A percentile compares a stretch with the other conserved stretches of the same genome.
These are phyloP conservation scores for Pseudogymnoascus sp. DNA, from an alignment of 2,329 filamentous ascomycete species.

Conservation along the genomic window DNA sequence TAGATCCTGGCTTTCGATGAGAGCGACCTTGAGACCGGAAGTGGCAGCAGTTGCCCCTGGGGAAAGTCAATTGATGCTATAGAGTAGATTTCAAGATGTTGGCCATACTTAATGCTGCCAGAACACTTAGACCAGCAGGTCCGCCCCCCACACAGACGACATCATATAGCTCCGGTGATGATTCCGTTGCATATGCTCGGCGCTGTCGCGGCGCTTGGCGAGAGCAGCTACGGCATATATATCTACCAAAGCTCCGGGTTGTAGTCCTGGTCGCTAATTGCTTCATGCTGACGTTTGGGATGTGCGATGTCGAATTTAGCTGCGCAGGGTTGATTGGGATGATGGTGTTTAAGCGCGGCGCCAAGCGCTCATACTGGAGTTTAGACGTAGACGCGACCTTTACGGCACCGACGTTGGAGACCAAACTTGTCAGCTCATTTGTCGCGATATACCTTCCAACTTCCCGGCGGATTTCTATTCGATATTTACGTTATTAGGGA, in stretches of 20 bases:
- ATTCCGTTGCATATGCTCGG: conserved; percentile 18
- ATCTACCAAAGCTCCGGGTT: conserved; percentile 15
- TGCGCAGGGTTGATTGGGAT: not conserved
- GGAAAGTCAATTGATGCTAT: not conserved
- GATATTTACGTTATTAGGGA: not conserved
- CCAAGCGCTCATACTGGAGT: not conserved
- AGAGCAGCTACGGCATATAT: conserved; percentile 21
- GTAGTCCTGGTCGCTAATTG: not conserved
- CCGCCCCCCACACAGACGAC: conserved; percentile 29
- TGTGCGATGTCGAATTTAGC: not conserved
- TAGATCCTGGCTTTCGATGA: conserved; percentile 86
- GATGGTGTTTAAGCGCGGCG: not conserved
- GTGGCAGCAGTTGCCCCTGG: conserved; percentile 70
- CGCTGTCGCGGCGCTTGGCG: conserved; percentile 18
- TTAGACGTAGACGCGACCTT: conserved; percentile 4
- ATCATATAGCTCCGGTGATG: conserved; percentile 25
- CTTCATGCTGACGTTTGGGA: not conserved
- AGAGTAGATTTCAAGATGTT: not conserved
- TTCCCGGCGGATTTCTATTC: not conserved
- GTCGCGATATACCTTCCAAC: not conserved
- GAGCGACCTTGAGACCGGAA: conserved; percentile 68
- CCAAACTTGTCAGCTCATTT: not conserved
- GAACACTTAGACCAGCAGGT: conserved; percentile 65
- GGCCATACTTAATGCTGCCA: conserved; percentile 63
- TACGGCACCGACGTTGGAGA: not conserved